phyloP scores from a whole-genome alignment of 345 rosid genomes.

The Geranium rotundifolium region DNA sequence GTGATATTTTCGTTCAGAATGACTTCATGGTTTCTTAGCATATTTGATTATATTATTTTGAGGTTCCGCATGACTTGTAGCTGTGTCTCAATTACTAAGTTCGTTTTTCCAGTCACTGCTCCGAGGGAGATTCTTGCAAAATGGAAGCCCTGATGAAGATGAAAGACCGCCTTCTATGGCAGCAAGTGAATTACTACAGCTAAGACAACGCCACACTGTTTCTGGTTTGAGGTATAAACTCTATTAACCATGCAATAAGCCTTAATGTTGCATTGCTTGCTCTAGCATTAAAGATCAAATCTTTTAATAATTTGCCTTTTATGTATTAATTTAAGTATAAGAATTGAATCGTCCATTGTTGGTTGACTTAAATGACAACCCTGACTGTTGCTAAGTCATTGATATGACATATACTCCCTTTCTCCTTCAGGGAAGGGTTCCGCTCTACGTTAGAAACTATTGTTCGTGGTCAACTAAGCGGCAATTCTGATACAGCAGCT shows the following conservation, averaged over 20 bases:
- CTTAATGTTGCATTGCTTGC: neutral
- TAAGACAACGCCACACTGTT: conserved; percentile 82
- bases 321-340: neutral
- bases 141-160: conserved; percentile 64
- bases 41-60: neutral
- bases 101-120: conserved; percentile 58
- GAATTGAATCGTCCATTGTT: neutral
- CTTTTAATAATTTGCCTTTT: neutral
- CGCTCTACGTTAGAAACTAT: conserved; percentile 64
- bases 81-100: conserved; percentile 8
- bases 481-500: conserved; percentile 37
- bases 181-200: conserved; percentile 74
- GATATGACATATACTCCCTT: conserved; percentile 5
- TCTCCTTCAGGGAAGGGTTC: conserved; percentile 70
- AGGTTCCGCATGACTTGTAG: neutral
- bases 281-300: neutral
- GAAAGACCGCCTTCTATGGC: conserved; percentile 77
- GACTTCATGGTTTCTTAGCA: neutral
- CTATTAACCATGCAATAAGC: neutral
- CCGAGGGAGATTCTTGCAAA: conserved; percentile 89
- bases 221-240: conserved; percentile 73
- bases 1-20: neutral
- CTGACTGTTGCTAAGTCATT: neutral
- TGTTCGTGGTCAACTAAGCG: conserved; percentile 52
- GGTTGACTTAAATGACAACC: neutral